Evolutionary conservation across 257 asterid species (phyloP), one percentile per base, ranked within the genome.

Genomic region (Solanum tarapatanum): DNA sequence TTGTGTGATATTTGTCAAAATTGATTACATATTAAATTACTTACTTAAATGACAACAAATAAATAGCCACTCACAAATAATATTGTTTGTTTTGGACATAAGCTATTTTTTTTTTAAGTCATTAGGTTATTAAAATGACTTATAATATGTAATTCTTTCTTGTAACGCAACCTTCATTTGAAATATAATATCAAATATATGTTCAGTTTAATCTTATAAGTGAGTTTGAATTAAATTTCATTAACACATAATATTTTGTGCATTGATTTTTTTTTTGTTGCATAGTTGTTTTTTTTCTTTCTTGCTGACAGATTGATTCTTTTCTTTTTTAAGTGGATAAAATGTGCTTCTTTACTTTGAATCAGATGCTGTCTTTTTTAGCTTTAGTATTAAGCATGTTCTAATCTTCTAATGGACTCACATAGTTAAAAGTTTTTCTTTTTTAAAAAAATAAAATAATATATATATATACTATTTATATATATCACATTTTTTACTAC

Each of bases 281-380:
- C 33, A 11, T 76, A 77, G 13, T 73, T 73, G 1, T 16, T 70
- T 23, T 76, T 39, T 8, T 43, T 8, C 2, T 79, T 45, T 43
- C 66, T 80, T 45, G 39, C 41, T 43, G 13, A 9, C 3, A 45
- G 39, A 80, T 2, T 2, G 84, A 80, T 80, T 80, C 84, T 80
- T 45, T 45, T 80, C 6, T 16, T 26, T 79, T 2, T 26, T 32
- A 26, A 45, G 41, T 80, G 84, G 84, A 80, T 4, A 80, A 79
- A 43, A 80, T 80, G 84, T 80, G 68, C 17, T 80, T 80, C 60
- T 21, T 80, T 73, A 73, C 82, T 35, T 80, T 45, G 84, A 45
- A 80, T 80, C 68, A 80, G 68, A 45, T 80, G 39, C 84, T 26
- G 16, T 26, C 24, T 45, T 8, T 39, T 26, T 43, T 43, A 7